Conservation (phyloP, 2,329 filamentous ascomycete genomes). For the Verticillium nonalfalfae region DNA sequence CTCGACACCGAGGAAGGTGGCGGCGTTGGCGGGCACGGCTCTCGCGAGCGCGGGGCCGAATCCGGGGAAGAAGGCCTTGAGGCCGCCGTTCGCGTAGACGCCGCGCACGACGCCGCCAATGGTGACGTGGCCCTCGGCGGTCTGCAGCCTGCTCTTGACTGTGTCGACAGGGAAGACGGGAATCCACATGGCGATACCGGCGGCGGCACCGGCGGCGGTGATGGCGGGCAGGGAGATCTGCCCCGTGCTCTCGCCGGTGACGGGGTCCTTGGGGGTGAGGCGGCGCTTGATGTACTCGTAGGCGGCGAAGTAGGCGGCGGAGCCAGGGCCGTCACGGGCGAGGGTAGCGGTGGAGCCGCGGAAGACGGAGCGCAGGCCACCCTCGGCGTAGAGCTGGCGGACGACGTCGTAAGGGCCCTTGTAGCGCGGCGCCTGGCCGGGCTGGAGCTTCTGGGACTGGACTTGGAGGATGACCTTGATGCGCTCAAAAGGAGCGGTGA, state of each 20-base stretch:
- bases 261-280: slow-evolving; percentile 75
- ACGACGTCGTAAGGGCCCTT: slow-evolving; percentile 84
- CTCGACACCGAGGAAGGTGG: slow-evolving; percentile 85
- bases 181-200: slow-evolving; percentile 98
- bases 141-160: slow-evolving; percentile 90
- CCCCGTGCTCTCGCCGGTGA: slow-evolving; percentile 65
- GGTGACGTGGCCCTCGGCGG: slow-evolving; percentile 76
- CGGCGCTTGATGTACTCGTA: slow-evolving; percentile 93
- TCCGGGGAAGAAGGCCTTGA: slow-evolving; percentile 94
- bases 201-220: slow-evolving; percentile 79
- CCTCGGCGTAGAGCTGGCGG: slow-evolving; percentile 84
- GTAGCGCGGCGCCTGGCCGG: slow-evolving; percentile 91
- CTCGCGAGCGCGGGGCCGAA: slow-evolving; percentile 88
- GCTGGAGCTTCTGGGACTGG: slow-evolving; percentile 84
- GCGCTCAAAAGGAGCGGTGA: slow-evolving; percentile 98
- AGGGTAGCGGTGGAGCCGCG: slow-evolving; percentile 86
- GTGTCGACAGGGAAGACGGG: slow-evolving; percentile 97
- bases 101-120: slow-evolving; percentile 73
- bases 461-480: slow-evolving; percentile 98
- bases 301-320: slow-evolving; percentile 91
- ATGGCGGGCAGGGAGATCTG: slow-evolving; percentile 77
- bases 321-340: slow-evolving; percentile 87
- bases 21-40: slow-evolving; percentile 93
- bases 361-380: slow-evolving; percentile 87
- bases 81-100: slow-evolving; percentile 76